phyloP scores from a whole-genome alignment of 2,329 filamentous ascomycete genomes.

The Colletotrichum limetticola region DNA sequence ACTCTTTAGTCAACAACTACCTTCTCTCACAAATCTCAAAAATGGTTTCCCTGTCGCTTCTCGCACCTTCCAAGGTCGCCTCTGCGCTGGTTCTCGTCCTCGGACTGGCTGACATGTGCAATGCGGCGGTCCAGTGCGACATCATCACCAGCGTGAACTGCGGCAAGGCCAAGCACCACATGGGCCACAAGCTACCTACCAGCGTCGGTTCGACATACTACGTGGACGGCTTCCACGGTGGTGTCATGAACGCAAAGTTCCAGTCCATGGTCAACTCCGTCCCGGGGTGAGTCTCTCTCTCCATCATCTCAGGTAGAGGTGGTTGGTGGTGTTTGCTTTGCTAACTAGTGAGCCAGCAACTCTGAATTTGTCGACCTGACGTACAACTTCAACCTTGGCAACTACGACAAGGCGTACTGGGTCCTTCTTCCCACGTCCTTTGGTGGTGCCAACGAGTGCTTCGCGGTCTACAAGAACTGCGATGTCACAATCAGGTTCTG shows the following conservation, averaged over 20 bases:
- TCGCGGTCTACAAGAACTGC: constrained; percentile 9
- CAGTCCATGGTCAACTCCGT: neutral
- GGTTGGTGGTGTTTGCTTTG: no score
- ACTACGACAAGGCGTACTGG: neutral
- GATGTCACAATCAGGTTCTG: constrained; percentile 11
- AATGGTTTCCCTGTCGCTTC: constrained; percentile 3
- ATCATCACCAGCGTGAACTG: neutral
- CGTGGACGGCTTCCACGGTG: constrained; percentile 5
- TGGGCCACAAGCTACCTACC: neutral
- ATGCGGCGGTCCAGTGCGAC: neutral
- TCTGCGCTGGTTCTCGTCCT: neutral
- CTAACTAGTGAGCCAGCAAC: no score
- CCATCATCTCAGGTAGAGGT: neutral
- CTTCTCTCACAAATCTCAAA: neutral
- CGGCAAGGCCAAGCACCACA: neutral
- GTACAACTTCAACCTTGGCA: constrained; percentile 16
- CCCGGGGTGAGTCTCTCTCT: neutral
- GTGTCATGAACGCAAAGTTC: constrained; percentile 8
- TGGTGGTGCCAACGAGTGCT: neutral
- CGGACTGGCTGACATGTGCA: constrained; percentile 2
- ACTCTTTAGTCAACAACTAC: neutral
- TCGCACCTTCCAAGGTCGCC: neutral
- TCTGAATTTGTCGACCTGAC: neutral
- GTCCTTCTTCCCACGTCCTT: constrained; percentile 3
- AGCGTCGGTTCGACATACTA: neutral